Percentiles rank a stretch among this genome's conserved stretches.
Conservation (phyloP, 2,329 filamentous ascomycete species). For the Bipolaris victoriae region DNA sequence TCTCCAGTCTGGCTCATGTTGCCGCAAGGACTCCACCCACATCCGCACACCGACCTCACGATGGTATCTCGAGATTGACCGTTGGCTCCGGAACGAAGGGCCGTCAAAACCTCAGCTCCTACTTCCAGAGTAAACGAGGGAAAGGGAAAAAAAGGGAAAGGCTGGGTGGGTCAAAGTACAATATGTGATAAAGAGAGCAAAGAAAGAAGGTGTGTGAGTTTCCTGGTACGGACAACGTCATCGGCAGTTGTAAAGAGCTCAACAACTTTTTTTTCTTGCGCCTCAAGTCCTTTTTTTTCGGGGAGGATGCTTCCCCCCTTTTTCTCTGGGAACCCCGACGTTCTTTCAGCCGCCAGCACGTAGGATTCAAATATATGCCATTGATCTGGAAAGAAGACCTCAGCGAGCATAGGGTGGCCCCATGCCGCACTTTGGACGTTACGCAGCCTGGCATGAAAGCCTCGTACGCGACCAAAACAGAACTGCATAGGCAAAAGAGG, state of each 20-base stretch:
- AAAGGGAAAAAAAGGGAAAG: neutral
- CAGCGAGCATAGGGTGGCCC: neutral
- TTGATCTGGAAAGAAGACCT: no score
- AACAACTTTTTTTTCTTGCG: neutral
- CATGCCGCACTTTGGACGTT: neutral
- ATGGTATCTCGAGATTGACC: neutral
- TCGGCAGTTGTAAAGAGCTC: slow-evolving; percentile 3
- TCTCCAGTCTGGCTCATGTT: neutral
- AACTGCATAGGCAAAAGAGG: no score
- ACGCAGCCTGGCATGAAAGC: no score
- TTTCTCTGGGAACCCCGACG: neutral
- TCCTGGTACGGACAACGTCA: slow-evolving; percentile 9
- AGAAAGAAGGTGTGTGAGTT: slow-evolving; percentile 1
- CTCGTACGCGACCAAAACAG: neutral
- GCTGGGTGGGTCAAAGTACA: neutral
- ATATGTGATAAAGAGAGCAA: neutral
- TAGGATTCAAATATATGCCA: no score
- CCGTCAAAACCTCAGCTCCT: neutral
- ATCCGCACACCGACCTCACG: neutral
- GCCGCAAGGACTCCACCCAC: neutral
- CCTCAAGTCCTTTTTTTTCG: neutral
- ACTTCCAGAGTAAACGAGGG: neutral
- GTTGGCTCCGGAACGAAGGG: neutral
- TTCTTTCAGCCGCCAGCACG: neutral
- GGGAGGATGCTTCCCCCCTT: neutral